Evolutionary conservation across 1,284 basidiomycete species (phyloP), one percentile per base, ranked within the genome.

Genomic region (Rhodotorula sp.): DNA sequence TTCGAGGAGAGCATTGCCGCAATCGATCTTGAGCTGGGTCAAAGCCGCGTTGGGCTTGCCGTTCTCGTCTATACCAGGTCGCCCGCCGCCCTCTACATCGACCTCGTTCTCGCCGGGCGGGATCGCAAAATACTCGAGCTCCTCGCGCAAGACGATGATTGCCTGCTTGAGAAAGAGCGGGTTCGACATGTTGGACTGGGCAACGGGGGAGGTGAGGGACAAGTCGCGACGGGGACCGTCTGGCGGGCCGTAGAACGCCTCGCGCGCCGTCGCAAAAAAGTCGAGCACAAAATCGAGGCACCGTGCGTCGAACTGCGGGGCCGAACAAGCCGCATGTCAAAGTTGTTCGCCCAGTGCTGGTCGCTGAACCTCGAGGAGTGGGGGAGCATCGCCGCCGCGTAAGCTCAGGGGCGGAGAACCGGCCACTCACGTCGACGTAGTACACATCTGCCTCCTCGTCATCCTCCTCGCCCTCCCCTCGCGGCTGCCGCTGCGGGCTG

Each of bases 121-220:
- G 73, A 99, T 97, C 48, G 91, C 89, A 78, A 99, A 99, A 81
- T 97, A 99, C 81, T 99, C 96, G 64, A 99, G 86, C 82, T 99
- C 95, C 81, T 99, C 95, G 48, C 95, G 87, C 59, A 99, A 86
- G 36, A 99, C 95, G 75, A 99, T 99, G 80, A 99, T 96, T 49
- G 96, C 94, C 81, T 99, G 96, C 82, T 98, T 98, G 62, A 89
- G 88, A 68, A 98, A 85, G 53, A 99, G 85, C 0, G 95, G 95
- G 78, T 96, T 96, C 79, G 93, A 90, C 55, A 75, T 65, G 59
- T 72, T 71, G 53, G 60, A 71, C 24, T 77, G 77, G 46, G 70
- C 86, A 84, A 55, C 55, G 30, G 67, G 86, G 81, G 88, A 84
- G 84, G 69, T 61, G 58, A 73, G 55, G 60, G 73, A 62, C 39